Percentiles rank a stretch among this genome's conserved stretches.
Evolutionary conservation across 2,329 filamentous ascomycete species (phyloP).

Genomic region (Hypocrella siamensis): DNA sequence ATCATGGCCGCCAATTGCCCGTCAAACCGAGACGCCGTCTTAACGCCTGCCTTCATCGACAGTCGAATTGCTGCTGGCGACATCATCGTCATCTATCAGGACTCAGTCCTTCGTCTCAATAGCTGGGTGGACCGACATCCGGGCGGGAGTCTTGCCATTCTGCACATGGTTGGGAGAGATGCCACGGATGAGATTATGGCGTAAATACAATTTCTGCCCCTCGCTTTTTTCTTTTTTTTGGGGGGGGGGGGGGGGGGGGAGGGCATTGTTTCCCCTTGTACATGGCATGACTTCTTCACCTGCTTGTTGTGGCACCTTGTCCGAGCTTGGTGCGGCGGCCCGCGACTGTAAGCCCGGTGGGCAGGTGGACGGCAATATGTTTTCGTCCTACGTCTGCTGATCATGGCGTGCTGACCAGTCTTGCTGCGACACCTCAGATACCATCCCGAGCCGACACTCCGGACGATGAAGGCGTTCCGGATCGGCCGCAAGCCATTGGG

Average conservation of each 20-base stretch:
- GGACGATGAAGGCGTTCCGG: slow-evolving; percentile 42
- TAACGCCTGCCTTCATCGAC: slow-evolving; percentile 30
- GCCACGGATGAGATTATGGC: slow-evolving; percentile 19
- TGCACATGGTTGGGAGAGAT: slow-evolving; percentile 32
- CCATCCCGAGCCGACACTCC: slow-evolving; percentile 35
- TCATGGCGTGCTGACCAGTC: slow-evolving; percentile 5
- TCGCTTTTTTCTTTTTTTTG: neutral
- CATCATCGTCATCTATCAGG: slow-evolving; percentile 40
- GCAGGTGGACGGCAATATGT: no score
- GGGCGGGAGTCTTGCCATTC: slow-evolving; percentile 40
- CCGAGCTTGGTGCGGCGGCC: no score
- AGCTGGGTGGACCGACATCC: slow-evolving; percentile 43
- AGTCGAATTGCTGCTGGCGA: slow-evolving; percentile 37
- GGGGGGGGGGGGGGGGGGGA: no score
- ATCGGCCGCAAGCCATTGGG: slow-evolving; percentile 39
- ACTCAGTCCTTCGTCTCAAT: slow-evolving; percentile 36
- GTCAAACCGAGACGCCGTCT: slow-evolving; percentile 25
- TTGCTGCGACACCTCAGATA: slow-evolving; percentile 26
- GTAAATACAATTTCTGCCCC: slow-evolving; percentile 9
- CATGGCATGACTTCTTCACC: no score
- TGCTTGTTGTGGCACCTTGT: no score
- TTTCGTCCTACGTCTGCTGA: no score
- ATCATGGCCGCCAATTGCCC: slow-evolving; percentile 1
- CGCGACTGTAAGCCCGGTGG: no score
- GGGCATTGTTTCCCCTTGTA: no score